phyloP scores from a whole-genome alignment of 805 yeast species.

The Candida ipomoeae region DNA sequence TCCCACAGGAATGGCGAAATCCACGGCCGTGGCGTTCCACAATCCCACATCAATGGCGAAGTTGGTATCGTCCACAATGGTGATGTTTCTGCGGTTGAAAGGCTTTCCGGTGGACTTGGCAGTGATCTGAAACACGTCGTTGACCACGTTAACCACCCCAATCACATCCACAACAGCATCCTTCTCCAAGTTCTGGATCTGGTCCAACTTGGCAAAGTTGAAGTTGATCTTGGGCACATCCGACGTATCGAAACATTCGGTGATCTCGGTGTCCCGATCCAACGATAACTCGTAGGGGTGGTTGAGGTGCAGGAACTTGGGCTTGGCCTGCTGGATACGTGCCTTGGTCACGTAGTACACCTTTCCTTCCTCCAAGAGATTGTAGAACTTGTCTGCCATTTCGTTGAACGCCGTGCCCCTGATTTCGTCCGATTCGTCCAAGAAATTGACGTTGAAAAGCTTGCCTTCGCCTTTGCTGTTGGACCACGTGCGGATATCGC shows the following conservation, averaged over 20 bases:
- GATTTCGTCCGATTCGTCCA: constrained; percentile 95
- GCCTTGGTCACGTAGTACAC: constrained; percentile 83
- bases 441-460: constrained; percentile 77
- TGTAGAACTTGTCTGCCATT: constrained; percentile 73
- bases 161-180: constrained; percentile 79
- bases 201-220: constrained; percentile 66
- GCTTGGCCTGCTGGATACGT: constrained; percentile 76
- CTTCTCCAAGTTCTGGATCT: constrained; percentile 62
- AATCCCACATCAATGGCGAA: constrained; percentile 74
- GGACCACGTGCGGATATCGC: constrained; percentile 85
- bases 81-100: constrained; percentile 86
- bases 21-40: constrained; percentile 86
- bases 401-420: constrained; percentile 93
- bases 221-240: constrained; percentile 78
- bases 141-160: constrained; percentile 77
- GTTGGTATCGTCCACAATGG: constrained; percentile 80
- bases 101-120: constrained; percentile 88
- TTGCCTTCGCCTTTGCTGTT: constrained; percentile 86
- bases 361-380: constrained; percentile 78
- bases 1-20: constrained; percentile 68
- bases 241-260: constrained; percentile 55
- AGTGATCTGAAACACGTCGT: constrained; percentile 70
- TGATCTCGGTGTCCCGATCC: constrained; percentile 74
- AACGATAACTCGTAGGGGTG: constrained; percentile 86
- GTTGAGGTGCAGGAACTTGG: constrained; percentile 74